Conservation (phyloP, 805 yeast genomes). For the Saturnispora besseyi region DNA sequence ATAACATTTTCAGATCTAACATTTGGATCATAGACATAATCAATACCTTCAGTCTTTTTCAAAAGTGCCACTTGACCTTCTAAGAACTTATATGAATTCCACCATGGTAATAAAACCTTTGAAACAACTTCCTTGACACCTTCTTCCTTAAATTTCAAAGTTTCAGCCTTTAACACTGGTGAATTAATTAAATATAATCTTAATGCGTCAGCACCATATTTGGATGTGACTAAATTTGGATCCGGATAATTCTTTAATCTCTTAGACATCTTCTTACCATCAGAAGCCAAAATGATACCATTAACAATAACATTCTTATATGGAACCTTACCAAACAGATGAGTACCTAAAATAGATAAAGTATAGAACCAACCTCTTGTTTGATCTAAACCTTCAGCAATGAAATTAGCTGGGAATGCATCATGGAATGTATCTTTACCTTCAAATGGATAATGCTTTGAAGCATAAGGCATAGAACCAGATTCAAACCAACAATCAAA, state of each 20-base stretch:
- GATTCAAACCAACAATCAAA: constrained; percentile 99
- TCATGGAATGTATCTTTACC: constrained; percentile 56
- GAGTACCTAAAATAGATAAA: constrained; percentile 89
- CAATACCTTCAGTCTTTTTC: constrained; percentile 63
- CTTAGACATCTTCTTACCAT: constrained; percentile 99
- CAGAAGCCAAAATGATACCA: constrained; percentile 95
- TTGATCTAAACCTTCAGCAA: constrained; percentile 98
- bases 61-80: constrained; percentile 86
- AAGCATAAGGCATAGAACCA: constrained; percentile 98
- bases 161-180: constrained; percentile 94
- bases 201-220: constrained; percentile 96
- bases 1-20: constrained; percentile 74
- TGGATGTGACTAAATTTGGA: constrained; percentile 70
- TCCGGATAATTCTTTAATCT: constrained; percentile 97
- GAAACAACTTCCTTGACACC: constrained; percentile 98
- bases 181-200: constrained; percentile 94
- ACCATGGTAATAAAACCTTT: constrained; percentile 95
- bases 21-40: constrained; percentile 62
- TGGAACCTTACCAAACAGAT: constrained; percentile 85
- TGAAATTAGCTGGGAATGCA: constrained; percentile 94
- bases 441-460: constrained; percentile 92
- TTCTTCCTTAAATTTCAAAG: constrained; percentile 94
- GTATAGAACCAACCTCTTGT: constrained; percentile 99
- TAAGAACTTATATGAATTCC: constrained; percentile 94
- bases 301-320: constrained; percentile 91